phyloP scores from a whole-genome alignment of 202 grass and related monocot genomes.

The Setaria italica region DNA sequence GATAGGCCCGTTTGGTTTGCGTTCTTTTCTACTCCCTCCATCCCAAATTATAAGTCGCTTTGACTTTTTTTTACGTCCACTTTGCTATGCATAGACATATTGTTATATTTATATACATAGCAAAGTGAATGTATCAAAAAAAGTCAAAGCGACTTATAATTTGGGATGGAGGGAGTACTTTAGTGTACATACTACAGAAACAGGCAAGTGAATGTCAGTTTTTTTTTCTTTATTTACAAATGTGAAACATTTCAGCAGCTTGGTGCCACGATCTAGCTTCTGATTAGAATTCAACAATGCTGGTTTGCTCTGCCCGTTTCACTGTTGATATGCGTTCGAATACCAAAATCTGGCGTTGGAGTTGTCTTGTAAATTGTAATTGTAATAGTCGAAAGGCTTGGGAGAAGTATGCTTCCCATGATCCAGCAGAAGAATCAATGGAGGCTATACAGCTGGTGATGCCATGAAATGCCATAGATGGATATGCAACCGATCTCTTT shows the following conservation, averaged over 20 bases:
- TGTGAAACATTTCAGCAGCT: background rate
- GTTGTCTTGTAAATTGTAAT: background rate
- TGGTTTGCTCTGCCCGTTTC: background rate
- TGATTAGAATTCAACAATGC: background rate
- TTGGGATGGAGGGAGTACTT: background rate
- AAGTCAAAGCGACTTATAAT: too few species aligned
- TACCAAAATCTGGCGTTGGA: background rate
- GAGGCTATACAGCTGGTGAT: background rate
- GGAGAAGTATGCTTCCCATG: background rate
- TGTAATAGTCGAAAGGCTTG: too few species aligned
- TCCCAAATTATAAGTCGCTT: too few species aligned
- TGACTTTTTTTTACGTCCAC: too few species aligned
- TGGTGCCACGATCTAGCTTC: constrained; percentile 28
- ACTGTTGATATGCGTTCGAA: background rate
- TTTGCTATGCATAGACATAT: too few species aligned
- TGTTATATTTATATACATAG: too few species aligned
- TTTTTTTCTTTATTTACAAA: background rate
- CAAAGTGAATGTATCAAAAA: too few species aligned
- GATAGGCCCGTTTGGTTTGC: background rate
- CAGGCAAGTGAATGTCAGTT: constrained; percentile 10
- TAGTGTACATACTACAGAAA: constrained; percentile 50
- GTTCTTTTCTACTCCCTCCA: background rate
- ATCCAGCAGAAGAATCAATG: background rate
- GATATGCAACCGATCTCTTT: background rate
- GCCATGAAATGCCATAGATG: background rate